These are phyloP conservation scores for Aspergillus baeticus DNA, from an alignment of 495 filamentous ascomycete species.

Conservation along the genomic window DNA sequence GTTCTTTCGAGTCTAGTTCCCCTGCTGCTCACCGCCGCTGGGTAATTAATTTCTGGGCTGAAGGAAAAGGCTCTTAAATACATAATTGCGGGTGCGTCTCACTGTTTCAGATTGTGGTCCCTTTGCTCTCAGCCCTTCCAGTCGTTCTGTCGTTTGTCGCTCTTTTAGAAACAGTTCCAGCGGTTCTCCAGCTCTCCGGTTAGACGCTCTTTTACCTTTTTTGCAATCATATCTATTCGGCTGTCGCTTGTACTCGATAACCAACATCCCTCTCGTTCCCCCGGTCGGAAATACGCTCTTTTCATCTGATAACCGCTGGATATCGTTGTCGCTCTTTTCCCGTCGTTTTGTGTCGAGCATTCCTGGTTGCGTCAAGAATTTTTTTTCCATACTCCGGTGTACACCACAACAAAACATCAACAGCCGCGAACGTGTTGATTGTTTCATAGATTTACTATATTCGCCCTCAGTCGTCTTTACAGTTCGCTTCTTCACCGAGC, in stretches of 20 bases:
- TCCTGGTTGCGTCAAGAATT: constrained; percentile 29
- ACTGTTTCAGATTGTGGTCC: constrained; percentile 30
- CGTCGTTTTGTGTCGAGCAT: constrained; percentile 30
- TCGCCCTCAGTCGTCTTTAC: constrained; percentile 5
- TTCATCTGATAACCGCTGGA: constrained; percentile 15
- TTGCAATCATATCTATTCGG: constrained; percentile 26
- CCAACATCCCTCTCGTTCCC: constrained; percentile 24
- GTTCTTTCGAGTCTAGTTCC: constrained; percentile 14
- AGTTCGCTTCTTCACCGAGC: background rate
- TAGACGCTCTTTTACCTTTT: constrained; percentile 32
- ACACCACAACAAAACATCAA: constrained; percentile 22
- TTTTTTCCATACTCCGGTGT: too few relatives aligned
- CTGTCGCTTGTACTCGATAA: constrained; percentile 13
- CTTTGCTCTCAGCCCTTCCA: constrained; percentile 26
- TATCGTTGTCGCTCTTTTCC: constrained; percentile 15
- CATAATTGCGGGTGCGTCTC: constrained; percentile 21
- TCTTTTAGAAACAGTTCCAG: constrained; percentile 37
- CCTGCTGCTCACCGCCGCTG: constrained; percentile 33
- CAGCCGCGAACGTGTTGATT: constrained; percentile 11
- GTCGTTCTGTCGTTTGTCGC: constrained; percentile 33
- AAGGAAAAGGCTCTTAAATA: constrained; percentile 16
- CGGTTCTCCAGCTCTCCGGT: constrained; percentile 27
- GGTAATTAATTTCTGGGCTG: constrained; percentile 33
- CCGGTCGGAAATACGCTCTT: constrained; percentile 22
- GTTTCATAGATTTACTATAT: constrained; percentile 11